phyloP scores from a whole-genome alignment of 176 grass and related monocot genomes.

The Musa troglodytarum region DNA sequence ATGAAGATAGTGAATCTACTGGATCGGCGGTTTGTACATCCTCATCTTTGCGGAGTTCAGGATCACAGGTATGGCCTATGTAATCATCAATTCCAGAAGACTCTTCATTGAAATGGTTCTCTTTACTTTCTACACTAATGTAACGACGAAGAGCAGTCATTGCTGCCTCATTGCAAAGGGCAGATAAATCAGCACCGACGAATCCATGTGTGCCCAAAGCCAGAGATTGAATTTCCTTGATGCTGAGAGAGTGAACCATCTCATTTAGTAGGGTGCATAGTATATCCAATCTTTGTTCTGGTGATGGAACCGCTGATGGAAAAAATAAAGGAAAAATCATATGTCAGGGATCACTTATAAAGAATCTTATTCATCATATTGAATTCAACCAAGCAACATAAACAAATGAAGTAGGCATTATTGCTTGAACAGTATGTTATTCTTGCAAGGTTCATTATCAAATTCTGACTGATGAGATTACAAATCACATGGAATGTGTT shows the following conservation, averaged over 20 bases:
- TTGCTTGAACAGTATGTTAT: too few species aligned
- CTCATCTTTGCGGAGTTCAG: slow-evolving; percentile 19
- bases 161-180: slow-evolving; percentile 80
- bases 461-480: too few species aligned
- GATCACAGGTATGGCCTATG: slow-evolving; percentile 4
- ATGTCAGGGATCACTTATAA: background rate
- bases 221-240: slow-evolving; percentile 38
- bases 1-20: slow-evolving; percentile 42
- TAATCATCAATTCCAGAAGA: slow-evolving; percentile 7
- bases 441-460: too few species aligned
- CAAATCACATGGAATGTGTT: background rate
- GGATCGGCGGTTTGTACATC: slow-evolving; percentile 1
- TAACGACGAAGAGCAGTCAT: slow-evolving; percentile 51
- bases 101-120: slow-evolving; percentile 12
- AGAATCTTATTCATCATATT: background rate
- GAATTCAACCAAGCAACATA: background rate
- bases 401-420: background rate
- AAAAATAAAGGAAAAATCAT: background rate
- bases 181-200: slow-evolving; percentile 92
- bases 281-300: slow-evolving; percentile 74
- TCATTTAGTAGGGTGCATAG: slow-evolving; percentile 46
- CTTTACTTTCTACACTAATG: slow-evolving; percentile 36
- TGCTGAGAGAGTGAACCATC: slow-evolving; percentile 48
- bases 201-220: slow-evolving; percentile 72
- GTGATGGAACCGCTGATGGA: slow-evolving; percentile 71